phyloP scores from a whole-genome alignment of 2,329 filamentous ascomycete species.

The Clarireedia hainanense region DNA sequence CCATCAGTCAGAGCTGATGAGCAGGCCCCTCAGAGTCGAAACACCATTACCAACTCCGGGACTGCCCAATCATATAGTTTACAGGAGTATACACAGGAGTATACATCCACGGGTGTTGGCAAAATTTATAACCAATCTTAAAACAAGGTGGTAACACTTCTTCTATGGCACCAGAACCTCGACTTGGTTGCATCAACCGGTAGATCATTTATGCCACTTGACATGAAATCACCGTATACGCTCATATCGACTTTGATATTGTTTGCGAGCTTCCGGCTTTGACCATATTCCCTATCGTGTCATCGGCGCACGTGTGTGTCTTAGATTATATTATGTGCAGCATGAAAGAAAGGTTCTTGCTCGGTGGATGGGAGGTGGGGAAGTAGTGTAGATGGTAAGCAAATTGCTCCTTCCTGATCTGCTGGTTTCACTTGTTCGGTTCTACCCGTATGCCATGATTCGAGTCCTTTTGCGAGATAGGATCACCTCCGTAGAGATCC shows the following conservation, averaged over 20 bases:
- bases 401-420: conserved; percentile 4
- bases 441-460: no score
- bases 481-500: no score
- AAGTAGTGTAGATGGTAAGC: background rate
- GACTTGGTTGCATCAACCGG: background rate
- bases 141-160: no score
- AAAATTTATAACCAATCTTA: no score
- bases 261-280: background rate
- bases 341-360: background rate
- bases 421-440: background rate
- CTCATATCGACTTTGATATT: no score
- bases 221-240: background rate
- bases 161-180: background rate
- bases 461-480: no score
- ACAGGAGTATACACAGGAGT: no score
- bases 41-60: background rate
- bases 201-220: conserved; percentile 2
- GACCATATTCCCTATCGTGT: background rate
- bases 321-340: conserved; percentile 1
- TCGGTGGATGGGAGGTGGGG: no score
- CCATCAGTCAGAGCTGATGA: no score
- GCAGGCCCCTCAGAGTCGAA: no score
- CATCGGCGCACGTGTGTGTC: conserved; percentile 3
- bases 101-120: no score
- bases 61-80: no score